Conservation (phyloP, 73 alveolate genomes). For the Stentor roeselii region DNA sequence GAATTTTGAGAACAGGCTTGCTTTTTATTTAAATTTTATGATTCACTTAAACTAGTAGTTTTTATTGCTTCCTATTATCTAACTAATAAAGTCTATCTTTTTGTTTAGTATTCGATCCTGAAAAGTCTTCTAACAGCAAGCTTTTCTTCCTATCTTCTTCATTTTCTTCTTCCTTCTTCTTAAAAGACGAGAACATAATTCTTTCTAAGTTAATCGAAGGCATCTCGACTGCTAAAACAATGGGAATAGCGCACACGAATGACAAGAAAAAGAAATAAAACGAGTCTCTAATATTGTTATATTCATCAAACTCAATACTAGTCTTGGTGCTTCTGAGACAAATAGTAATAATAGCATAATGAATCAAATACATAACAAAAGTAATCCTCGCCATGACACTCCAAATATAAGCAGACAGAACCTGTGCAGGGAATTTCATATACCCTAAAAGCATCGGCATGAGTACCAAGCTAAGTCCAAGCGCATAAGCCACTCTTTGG, state of each 20-base stretch:
- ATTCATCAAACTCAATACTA: background rate
- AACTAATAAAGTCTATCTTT: too few relatives aligned
- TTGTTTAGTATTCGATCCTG: too few relatives aligned
- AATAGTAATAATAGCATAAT: background rate
- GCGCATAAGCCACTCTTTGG: slow-evolving; percentile 33
- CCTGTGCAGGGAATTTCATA: background rate
- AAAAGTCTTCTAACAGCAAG: too few relatives aligned
- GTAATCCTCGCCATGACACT: slow-evolving; percentile 41
- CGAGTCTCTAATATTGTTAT: background rate
- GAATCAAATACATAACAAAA: slow-evolving; percentile 40
- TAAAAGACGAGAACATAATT: background rate
- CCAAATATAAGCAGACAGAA: slow-evolving; percentile 29
- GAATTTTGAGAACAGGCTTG: too few relatives aligned
- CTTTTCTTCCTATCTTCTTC: too few relatives aligned
- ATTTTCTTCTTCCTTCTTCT: too few relatives aligned
- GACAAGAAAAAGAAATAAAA: background rate
- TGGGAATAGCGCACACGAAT: background rate
- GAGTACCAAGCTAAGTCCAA: slow-evolving; percentile 34
- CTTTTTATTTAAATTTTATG: too few relatives aligned
- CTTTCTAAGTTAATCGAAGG: background rate
- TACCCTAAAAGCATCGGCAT: slow-evolving; percentile 28
- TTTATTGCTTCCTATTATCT: too few relatives aligned
- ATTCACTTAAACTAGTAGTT: too few relatives aligned
- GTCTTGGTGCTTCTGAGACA: background rate
- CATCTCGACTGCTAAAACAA: slow-evolving; percentile 1